phyloP scores from a whole-genome alignment of 352 stramenopile species.

The Globisporangium recalcitrans region DNA sequence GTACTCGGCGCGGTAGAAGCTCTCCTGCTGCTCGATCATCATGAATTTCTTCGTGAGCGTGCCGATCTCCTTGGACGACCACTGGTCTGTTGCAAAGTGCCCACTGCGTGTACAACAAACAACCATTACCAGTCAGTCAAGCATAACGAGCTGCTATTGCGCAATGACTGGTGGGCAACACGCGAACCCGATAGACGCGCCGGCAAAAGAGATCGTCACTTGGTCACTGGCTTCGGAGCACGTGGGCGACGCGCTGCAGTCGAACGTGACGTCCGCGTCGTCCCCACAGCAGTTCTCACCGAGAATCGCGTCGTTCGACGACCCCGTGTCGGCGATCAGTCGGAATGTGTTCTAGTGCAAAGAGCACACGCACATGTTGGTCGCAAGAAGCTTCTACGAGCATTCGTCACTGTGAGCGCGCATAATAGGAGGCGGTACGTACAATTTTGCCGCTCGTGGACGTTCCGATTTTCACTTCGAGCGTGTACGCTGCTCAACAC shows the following conservation, averaged over 20 bases:
- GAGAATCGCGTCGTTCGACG: slow-evolving; percentile 75
- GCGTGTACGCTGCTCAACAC: slow-evolving; percentile 26
- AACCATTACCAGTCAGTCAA: neutral
- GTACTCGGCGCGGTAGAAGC: slow-evolving; percentile 71
- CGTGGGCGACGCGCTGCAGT: slow-evolving; percentile 58
- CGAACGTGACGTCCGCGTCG: slow-evolving; percentile 47
- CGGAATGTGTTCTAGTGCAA: slow-evolving; percentile 55
- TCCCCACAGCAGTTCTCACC: slow-evolving; percentile 52
- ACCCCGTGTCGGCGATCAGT: slow-evolving; percentile 78
- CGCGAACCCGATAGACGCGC: slow-evolving; percentile 59
- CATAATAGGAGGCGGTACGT: neutral
- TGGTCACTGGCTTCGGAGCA: slow-evolving; percentile 26
- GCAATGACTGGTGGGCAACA: neutral
- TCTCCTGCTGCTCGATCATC: slow-evolving; percentile 65
- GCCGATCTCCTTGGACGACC: slow-evolving; percentile 48
- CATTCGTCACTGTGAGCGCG: neutral
- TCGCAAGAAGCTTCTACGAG: neutral
- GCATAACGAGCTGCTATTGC: neutral
- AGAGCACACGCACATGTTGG: neutral
- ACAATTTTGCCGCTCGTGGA: slow-evolving; percentile 14
- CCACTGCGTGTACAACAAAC: slow-evolving; percentile 28
- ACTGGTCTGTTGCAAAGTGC: slow-evolving; percentile 65
- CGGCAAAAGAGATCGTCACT: slow-evolving; percentile 47
- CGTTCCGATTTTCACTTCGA: slow-evolving; percentile 27
- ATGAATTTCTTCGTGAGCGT: slow-evolving; percentile 64